Base-by-base conservation (phyloP, 139 green algal species). In the Chlorella vulgaris region DNA sequence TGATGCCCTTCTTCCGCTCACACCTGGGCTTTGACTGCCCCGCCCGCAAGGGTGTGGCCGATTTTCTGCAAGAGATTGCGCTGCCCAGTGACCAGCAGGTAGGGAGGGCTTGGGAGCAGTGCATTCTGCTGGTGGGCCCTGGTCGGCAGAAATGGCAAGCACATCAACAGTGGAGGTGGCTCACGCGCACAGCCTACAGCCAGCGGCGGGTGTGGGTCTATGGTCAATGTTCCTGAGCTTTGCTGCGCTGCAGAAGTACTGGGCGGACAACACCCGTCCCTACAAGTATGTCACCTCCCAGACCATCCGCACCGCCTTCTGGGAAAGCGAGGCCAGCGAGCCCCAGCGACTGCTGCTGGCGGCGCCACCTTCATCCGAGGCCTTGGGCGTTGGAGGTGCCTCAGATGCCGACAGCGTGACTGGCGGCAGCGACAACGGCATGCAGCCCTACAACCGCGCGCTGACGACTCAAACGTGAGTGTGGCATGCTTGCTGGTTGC, bases 41-140 rank as follows among this genome's bases (percentile, higher is more conserved):
- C 39, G 76, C 83, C 60, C 80, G 88, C 28, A 89, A 89, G 67
- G 90, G 86, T 58, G 76, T 90, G 47, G 90, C 90, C 43, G 90
- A 94, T 51, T 94, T 94, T 79, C 71, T 94, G 86, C 90, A 94
- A 75, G 90, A 94, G 83, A 86, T 94, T 35, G 88, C 88, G 29
- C 84, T 83, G 36, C 70, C 69, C 33, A 86, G 76, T 5, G 88
- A 92, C 83, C 88, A 92, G 71, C 76, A n/a, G 47, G 15, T 55
- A 15, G 47, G 10, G 47, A 55, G n/a, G n/a, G n/a, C n/a, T n/a
- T n/a, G n/a, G n/a, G n/a, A n/a, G n/a, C n/a, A n/a, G n/a, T n/a
- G n/a, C n/a, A n/a, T n/a, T n/a, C n/a, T n/a, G n/a, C n/a, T n/a
- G n/a, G n/a, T n/a, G n/a, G n/a, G n/a, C n/a, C n/a, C n/a, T n/a